Evolutionary conservation across 1,139 yeast species (phyloP), one percentile per base, ranked within the genome.

Genomic region (Pichia kudriavzevii): DNA sequence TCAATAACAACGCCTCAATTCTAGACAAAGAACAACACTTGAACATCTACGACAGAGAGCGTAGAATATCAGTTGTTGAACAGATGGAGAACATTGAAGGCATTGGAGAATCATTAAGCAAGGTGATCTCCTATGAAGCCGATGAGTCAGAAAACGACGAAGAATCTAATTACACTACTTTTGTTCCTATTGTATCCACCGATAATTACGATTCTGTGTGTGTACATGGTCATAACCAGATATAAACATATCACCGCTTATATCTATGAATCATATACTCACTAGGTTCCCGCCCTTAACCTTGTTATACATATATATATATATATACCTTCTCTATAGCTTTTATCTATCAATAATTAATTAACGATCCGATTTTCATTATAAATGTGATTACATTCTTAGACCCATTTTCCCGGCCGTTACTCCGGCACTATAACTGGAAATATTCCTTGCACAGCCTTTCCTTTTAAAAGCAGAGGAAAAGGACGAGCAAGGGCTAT

Each of bases 211-310:
- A 39, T 4, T 35, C 28, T 22, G 32, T 39, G 9, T 28, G 31
- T 26, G 42, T 39, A 5, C 33, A 33, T 14, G 42, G 42, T 9
- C 38, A 39, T 33, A 35, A 32, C 29, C 40, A 37, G 22, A 30
- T 37, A 30, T 31, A 31, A 31, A 11, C 20, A 16, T 22, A 11
- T 6, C 10, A 25, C 10, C 16, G 12, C 11, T 12, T 5, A 7
- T 25, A 14, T 18, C 15, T 5, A 5, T 13, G 10, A 11, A 17
- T 26, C 18, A 17, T 26, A 10, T 9, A 4, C 7, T n/a, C 21
- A 26, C 12, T n/a, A n/a, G n/a, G n/a, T n/a, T n/a, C n/a, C n/a
- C 21, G 14, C 20, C 7, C n/a, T 2, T 5, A 17, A 26, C 17
- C 21, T 21, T n/a, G 14, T 17, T 17, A 10, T 11, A 17, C 20